These are phyloP conservation scores for Styphnolobium japonicum DNA, from an alignment of 306 rosid species.

Conservation along the genomic window DNA sequence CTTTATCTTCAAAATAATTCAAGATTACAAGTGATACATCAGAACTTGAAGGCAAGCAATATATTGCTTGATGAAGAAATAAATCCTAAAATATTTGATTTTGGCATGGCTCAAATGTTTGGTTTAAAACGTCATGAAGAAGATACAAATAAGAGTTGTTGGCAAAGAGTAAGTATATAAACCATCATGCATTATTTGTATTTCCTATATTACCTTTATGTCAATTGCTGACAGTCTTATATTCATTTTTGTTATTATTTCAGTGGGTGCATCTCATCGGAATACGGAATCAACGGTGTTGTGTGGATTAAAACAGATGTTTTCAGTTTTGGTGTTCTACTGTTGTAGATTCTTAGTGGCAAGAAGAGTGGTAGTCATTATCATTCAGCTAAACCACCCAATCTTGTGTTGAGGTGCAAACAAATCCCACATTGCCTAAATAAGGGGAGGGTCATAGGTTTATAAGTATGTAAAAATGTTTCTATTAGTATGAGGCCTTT, in stretches of 20 bases:
- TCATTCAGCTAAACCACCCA: not conserved
- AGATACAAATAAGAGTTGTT: constrained; percentile 25
- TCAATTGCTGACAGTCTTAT: too few relatives aligned
- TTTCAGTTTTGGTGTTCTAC: constrained; percentile 27
- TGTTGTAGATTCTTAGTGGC: constrained; percentile 19
- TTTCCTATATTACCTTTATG: not conserved
- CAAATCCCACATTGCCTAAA: too few relatives aligned
- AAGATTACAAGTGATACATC: constrained; percentile 23
- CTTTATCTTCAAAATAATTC: constrained; percentile 24
- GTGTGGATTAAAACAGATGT: constrained; percentile 33
- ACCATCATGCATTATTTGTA: not conserved
- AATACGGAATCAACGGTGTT: constrained; percentile 20
- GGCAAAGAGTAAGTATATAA: constrained; percentile 23
- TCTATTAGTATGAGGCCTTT: too few relatives aligned
- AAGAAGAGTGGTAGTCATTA: not conserved
- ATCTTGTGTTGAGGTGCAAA: too few relatives aligned
- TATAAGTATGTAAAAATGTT: too few relatives aligned
- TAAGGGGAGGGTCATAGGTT: too few relatives aligned
- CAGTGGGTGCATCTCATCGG: constrained; percentile 27
- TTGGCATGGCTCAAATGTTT: constrained; percentile 38
- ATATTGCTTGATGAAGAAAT: constrained; percentile 28
- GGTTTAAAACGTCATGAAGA: constrained; percentile 13
- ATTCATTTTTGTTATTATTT: not conserved
- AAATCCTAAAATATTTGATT: constrained; percentile 37
- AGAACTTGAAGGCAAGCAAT: constrained; percentile 27